Evolutionary conservation across 495 filamentous ascomycete genomes (phyloP).

Genomic region (Daldinia vernicosa): DNA sequence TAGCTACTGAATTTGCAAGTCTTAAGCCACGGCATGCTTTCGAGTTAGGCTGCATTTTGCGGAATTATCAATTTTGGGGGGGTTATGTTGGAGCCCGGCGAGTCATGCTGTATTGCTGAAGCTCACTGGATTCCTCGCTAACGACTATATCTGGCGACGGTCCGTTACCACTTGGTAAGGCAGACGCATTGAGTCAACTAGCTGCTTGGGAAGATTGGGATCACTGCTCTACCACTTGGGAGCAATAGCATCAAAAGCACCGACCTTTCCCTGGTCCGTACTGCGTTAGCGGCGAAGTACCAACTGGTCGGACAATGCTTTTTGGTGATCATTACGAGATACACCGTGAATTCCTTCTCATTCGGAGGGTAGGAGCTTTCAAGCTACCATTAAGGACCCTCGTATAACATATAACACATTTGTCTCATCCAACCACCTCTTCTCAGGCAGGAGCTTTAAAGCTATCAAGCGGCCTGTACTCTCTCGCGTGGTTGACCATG

Average conservation of each 20-base stretch:
- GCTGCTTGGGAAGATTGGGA: constrained; percentile 11
- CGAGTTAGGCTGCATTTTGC: background rate
- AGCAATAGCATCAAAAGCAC: constrained; percentile 26
- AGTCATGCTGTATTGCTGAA: constrained; percentile 9
- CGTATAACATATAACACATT: constrained; percentile 37
- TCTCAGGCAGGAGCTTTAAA: constrained; percentile 62
- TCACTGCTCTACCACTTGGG: constrained; percentile 40
- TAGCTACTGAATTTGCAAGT: background rate
- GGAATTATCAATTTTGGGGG: constrained; percentile 37
- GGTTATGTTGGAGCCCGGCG: constrained; percentile 20
- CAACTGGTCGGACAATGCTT: constrained; percentile 18
- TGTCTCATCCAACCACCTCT: constrained; percentile 33
- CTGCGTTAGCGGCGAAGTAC: constrained; percentile 9
- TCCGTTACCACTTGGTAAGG: constrained; percentile 37
- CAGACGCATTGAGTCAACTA: constrained; percentile 17
- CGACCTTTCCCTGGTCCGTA: constrained; percentile 18
- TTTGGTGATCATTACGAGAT: constrained; percentile 15
- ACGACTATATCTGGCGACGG: constrained; percentile 17
- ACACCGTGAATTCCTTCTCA: constrained; percentile 13
- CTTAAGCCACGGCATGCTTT: background rate
- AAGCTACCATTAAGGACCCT: constrained; percentile 60
- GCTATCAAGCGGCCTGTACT: constrained; percentile 57
- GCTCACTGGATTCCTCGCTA: constrained; percentile 23
- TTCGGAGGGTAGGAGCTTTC: constrained; percentile 60
- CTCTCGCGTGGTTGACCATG: constrained; percentile 37